These are phyloP conservation scores for Vanrija sp. DNA, from an alignment of 1,284 basidiomycete species.

Conservation along the genomic window DNA sequence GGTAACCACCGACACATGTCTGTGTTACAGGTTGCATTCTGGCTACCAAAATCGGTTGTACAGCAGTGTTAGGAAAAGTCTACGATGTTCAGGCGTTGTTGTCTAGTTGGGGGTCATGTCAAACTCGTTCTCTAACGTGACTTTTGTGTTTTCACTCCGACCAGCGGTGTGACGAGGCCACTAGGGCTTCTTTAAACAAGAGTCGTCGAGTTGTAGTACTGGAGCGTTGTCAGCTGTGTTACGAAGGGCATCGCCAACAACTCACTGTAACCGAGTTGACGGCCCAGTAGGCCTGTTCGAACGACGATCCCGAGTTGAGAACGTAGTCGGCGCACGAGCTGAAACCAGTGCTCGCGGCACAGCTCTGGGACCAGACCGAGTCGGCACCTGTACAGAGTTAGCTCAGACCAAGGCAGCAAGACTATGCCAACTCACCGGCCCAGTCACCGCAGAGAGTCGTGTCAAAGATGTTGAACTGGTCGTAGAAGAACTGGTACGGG, in stretches of 20 bases:
- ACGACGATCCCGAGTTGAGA: slow-evolving; percentile 62
- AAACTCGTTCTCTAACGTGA: too few species aligned
- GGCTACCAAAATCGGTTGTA: too few species aligned
- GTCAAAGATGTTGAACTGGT: slow-evolving; percentile 55
- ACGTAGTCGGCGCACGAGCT: slow-evolving; percentile 73
- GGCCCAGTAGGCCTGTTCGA: slow-evolving; percentile 69
- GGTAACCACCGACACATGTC: too few species aligned
- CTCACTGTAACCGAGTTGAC: slow-evolving; percentile 41
- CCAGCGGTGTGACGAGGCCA: too few species aligned
- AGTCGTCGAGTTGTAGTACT: too few species aligned
- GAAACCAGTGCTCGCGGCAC: slow-evolving; percentile 74
- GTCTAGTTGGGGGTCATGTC: too few species aligned
- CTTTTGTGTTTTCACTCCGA: too few species aligned
- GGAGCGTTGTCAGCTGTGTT: too few species aligned
- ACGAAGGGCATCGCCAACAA: slow-evolving; percentile 6
- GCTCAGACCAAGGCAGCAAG: not conserved
- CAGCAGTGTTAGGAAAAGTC: too few species aligned
- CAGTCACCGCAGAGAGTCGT: slow-evolving; percentile 67
- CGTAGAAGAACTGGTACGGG: slow-evolving; percentile 75
- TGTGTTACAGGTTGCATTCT: too few species aligned
- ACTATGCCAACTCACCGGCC: slow-evolving; percentile 55
- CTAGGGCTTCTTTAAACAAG: too few species aligned
- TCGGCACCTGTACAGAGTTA: slow-evolving; percentile 27
- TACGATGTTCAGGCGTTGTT: too few species aligned
- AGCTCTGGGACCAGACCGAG: slow-evolving; percentile 73